Evolutionary conservation across 2,329 filamentous ascomycete genomes (phyloP).

Genomic region (Calcarisporium arbuscula): DNA sequence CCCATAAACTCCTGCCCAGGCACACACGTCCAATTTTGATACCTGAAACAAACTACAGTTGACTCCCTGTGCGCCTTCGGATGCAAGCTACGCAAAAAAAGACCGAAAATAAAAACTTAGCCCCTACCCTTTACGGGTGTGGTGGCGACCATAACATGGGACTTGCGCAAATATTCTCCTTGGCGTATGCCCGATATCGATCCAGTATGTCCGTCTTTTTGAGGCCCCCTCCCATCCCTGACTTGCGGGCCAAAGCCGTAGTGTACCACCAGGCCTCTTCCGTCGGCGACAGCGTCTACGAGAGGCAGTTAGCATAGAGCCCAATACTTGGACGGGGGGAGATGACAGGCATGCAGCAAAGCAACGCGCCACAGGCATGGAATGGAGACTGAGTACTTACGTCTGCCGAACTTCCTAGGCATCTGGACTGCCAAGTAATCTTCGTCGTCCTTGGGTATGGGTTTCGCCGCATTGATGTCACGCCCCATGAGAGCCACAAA

Average conservation of each 20-base stretch:
- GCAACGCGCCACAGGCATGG: no score
- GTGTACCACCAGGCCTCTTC: slow-evolving; percentile 46
- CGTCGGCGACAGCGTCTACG: slow-evolving; percentile 42
- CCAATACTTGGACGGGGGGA: no score
- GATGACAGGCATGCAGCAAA: no score
- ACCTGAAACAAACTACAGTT: no score
- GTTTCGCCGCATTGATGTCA: slow-evolving; percentile 42
- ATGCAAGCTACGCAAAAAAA: no score
- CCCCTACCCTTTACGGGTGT: no score
- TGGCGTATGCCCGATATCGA: slow-evolving; percentile 46
- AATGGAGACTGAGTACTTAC: slow-evolving; percentile 16
- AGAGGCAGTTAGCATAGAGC: slow-evolving; percentile 13
- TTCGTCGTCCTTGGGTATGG: slow-evolving; percentile 38
- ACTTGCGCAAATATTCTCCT: slow-evolving; percentile 40
- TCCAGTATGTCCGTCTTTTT: slow-evolving; percentile 47
- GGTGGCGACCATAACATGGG: slow-evolving; percentile 28
- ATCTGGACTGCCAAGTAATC: slow-evolving; percentile 35
- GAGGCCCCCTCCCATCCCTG: slow-evolving; percentile 30
- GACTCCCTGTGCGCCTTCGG: no score
- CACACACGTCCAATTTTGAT: no score
- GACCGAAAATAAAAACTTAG: no score
- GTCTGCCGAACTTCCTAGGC: slow-evolving; percentile 30
- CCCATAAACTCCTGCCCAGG: no score
- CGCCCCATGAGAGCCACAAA: slow-evolving; percentile 47
- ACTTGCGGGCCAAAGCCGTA: slow-evolving; percentile 37